These are phyloP conservation scores for Dactylellina parvicollis DNA, from an alignment of 2,329 filamentous ascomycete genomes.

Conservation along the genomic window DNA sequence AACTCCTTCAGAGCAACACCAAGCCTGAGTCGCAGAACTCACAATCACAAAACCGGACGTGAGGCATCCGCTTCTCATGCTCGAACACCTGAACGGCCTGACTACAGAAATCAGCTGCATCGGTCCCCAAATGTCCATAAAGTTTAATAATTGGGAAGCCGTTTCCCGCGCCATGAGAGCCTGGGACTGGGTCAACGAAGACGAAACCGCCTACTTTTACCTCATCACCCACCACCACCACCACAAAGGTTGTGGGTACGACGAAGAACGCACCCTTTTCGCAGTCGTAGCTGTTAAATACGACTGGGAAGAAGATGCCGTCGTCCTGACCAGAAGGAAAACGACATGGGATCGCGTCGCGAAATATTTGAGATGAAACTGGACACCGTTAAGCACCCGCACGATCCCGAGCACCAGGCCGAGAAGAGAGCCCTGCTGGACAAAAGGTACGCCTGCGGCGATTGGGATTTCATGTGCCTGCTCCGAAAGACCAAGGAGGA, in stretches of 20 bases:
- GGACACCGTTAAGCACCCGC: background rate
- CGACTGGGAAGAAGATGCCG: background rate
- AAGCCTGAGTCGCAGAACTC: constrained; percentile 12
- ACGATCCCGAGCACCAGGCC: background rate
- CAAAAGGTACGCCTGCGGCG: background rate
- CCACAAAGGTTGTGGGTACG: constrained; percentile 12
- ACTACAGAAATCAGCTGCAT: constrained; percentile 21
- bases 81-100: constrained; percentile 22
- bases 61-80: constrained; percentile 13
- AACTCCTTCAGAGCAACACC: background rate
- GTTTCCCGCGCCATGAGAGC: constrained; percentile 15
- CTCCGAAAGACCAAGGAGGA: background rate
- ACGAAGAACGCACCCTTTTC: constrained; percentile 24
- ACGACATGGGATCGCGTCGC: constrained; percentile 9
- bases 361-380: background rate
- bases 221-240: constrained; percentile 33
- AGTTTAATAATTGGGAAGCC: constrained; percentile 15
- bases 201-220: constrained; percentile 19
- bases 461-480: background rate
- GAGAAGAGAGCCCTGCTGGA: background rate
- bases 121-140: constrained; percentile 11
- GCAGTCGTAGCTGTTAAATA: constrained; percentile 4
- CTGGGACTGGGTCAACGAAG: constrained; percentile 30
- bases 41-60: constrained; percentile 23
- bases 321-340: constrained; percentile 1